Percentiles rank a stretch among this genome's conserved stretches.
phyloP scores from a whole-genome alignment of 192 early-diverging fungal species.

The Phycomyces blakesleeanus region DNA sequence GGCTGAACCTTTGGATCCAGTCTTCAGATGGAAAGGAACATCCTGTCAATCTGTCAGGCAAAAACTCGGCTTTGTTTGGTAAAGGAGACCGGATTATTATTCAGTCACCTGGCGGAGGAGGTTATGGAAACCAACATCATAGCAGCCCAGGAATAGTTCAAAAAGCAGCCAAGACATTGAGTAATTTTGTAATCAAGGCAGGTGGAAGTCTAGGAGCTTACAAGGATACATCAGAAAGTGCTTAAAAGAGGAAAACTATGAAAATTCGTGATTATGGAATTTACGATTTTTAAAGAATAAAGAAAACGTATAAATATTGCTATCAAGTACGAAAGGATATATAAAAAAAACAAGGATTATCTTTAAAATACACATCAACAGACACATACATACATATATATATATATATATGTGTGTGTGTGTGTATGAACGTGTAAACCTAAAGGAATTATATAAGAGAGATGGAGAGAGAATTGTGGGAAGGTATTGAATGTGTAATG shows the following conservation, averaged over 20 bases:
- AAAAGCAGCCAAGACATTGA: not conserved
- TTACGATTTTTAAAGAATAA: no score
- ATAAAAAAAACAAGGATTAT: no score
- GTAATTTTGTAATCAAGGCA: not conserved
- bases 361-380: no score
- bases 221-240: not conserved
- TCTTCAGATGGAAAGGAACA: constrained; percentile 30
- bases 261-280: no score
- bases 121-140: constrained; percentile 47
- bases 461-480: no score
- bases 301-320: no score
- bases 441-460: no score
- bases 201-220: not conserved
- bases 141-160: not conserved
- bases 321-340: no score
- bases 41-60: constrained; percentile 51
- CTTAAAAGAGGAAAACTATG: not conserved
- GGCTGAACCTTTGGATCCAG: constrained; percentile 79
- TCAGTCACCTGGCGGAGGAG: constrained; percentile 92
- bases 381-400: no score
- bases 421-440: no score
- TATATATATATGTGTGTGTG: no score
- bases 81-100: constrained; percentile 82
- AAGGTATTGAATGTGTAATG: not conserved
- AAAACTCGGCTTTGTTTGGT: constrained; percentile 77